Evolutionary conservation across 2,329 filamentous ascomycete species (phyloP).

Genomic region (Hypomyces perniciosus): DNA sequence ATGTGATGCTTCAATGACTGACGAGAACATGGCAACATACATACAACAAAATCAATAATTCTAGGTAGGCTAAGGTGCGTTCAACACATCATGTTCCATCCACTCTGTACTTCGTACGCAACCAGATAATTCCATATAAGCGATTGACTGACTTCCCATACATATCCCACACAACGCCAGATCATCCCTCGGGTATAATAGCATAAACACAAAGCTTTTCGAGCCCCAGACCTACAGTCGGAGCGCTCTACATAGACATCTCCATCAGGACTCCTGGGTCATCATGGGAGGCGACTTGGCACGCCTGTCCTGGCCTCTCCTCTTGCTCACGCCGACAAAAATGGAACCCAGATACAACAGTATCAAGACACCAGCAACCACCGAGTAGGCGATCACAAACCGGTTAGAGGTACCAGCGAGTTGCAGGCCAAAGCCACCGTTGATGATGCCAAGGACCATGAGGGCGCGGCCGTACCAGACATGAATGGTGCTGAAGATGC

Average conservation of each 20-base stretch:
- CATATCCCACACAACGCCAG: no score
- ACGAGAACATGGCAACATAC: no score
- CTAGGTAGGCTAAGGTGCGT: no score
- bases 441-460: constrained; percentile 54
- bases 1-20: no score
- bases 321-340: constrained; percentile 10
- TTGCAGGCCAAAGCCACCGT: constrained; percentile 56
- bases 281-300: not conserved
- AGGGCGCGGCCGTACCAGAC: constrained; percentile 57
- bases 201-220: no score
- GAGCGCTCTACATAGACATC: not conserved
- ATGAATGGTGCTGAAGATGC: constrained; percentile 49
- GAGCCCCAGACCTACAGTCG: no score
- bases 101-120: no score
- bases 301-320: constrained; percentile 1
- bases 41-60: no score
- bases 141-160: no score
- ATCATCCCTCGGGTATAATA: no score
- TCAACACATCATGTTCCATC: no score
- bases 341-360: constrained; percentile 36
- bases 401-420: constrained; percentile 35
- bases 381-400: constrained; percentile 49
- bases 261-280: not conserved
- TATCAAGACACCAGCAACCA: constrained; percentile 46
- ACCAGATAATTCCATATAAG: no score